These are phyloP conservation scores for Aspergillus ostianus DNA, from an alignment of 495 filamentous ascomycete species.

Conservation along the genomic window DNA sequence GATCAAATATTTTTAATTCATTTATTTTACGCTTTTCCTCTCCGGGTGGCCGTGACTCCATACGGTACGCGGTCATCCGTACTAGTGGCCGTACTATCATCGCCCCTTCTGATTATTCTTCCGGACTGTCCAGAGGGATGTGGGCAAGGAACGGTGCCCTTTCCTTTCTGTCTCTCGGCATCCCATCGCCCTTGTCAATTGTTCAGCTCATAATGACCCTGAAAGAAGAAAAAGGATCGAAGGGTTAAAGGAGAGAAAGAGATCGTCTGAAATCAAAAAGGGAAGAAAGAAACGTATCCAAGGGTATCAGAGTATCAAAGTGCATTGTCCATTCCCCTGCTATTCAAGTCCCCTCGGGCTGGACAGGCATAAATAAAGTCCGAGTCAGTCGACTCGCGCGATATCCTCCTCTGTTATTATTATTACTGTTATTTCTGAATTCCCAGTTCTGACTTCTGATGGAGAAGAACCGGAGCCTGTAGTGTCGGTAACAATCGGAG, in stretches of 20 bases:
- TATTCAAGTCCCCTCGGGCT: neutral
- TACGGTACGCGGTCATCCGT: neutral
- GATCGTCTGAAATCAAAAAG: neutral
- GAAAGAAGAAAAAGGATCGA: too few species aligned
- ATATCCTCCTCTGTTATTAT: too few species aligned
- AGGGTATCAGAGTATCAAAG: neutral
- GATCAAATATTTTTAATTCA: too few species aligned
- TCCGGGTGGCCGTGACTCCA: too few species aligned
- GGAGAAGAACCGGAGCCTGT: neutral
- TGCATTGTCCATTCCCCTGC: neutral
- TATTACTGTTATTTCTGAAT: too few species aligned
- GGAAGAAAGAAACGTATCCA: neutral
- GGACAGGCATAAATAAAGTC: neutral
- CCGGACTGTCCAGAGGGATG: neutral
- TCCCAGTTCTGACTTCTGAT: too few species aligned
- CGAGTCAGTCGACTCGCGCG: neutral
- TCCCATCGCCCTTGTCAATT: too few species aligned
- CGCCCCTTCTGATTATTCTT: neutral
- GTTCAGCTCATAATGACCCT: too few species aligned
- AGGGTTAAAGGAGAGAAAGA: neutral
- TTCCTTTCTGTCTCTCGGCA: too few species aligned
- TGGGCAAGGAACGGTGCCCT: too few species aligned
- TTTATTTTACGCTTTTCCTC: too few species aligned
- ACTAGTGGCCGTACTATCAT: neutral
- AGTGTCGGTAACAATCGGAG: slow-evolving; percentile 7